A percentile compares a stretch with the other conserved stretches of the same genome.
Conservation (phyloP, 2,329 filamentous ascomycete species). For the Paecilomyces variotii region DNA sequence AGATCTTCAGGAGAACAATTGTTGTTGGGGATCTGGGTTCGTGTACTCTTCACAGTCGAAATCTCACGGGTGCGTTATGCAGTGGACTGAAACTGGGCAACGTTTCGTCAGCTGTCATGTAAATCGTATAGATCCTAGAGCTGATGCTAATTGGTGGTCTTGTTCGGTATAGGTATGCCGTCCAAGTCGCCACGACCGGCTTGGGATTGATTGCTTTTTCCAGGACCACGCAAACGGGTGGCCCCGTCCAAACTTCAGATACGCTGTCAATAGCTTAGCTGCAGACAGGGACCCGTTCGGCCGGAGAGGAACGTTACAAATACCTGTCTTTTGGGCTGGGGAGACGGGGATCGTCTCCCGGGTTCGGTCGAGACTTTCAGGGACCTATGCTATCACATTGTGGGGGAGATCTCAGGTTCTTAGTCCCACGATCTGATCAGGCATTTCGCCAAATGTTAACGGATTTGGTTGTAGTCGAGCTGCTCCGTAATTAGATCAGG, state of each 20-base stretch:
- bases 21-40: background rate
- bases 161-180: background rate
- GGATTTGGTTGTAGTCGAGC: background rate
- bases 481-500: background rate
- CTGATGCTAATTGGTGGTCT: no score
- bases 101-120: background rate
- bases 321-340: background rate
- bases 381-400: background rate
- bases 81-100: background rate
- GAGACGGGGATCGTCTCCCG: background rate
- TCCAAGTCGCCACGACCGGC: background rate
- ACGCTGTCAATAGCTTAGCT: background rate
- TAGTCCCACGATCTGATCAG: background rate
- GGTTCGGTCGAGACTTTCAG: background rate
- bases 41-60: background rate
- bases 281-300: background rate
- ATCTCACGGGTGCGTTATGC: background rate
- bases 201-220: background rate
- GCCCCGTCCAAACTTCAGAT: background rate
- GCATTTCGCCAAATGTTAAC: background rate
- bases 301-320: background rate
- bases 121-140: background rate
- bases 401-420: background rate
- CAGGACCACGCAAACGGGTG: background rate
- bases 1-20: background rate